Percentiles rank a stretch among this genome's conserved stretches.
Evolutionary conservation across 176 grass and related monocot genomes (phyloP).

Genomic region (Eragrostis nindensis): DNA sequence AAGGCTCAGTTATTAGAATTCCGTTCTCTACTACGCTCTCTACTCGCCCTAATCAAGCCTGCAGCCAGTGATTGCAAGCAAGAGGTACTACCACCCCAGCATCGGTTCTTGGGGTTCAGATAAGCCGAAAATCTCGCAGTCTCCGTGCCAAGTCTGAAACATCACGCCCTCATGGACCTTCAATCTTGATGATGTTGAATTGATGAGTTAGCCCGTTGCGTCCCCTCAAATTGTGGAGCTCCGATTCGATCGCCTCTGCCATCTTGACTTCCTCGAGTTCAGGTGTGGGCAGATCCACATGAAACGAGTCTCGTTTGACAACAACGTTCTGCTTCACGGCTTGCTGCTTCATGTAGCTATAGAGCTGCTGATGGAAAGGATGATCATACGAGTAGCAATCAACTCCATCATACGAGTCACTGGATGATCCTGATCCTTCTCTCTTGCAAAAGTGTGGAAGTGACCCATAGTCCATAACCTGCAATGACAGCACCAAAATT

Average conservation of each 20-base stretch:
- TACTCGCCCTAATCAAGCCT: conserved; percentile 39
- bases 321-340: conserved; percentile 12
- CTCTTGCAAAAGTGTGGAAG: conserved; percentile 83
- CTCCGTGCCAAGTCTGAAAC: not conserved
- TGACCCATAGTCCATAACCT: conserved; percentile 80
- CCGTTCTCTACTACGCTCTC: conserved; percentile 9
- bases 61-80: conserved; percentile 49
- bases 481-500: not conserved
- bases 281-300: conserved; percentile 63
- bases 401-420: conserved; percentile 38
- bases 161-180: conserved; percentile 37
- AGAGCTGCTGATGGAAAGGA: conserved; percentile 88
- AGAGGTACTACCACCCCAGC: conserved; percentile 10
- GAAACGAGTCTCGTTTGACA: conserved; percentile 73
- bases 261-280: conserved; percentile 61
- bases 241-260: conserved; percentile 61
- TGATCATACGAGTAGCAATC: conserved; percentile 82
- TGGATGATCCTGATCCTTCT: conserved; percentile 61
- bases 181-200: conserved; percentile 61
- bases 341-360: conserved; percentile 71
- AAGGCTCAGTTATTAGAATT: conserved; percentile 30
- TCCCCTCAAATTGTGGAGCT: conserved; percentile 57
- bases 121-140: conserved; percentile 16
- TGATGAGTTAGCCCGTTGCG: conserved; percentile 38
- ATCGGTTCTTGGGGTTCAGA: not conserved